Conservation (phyloP, 2,329 filamentous ascomycete genomes). For the Zasmidium citrigriseum region DNA sequence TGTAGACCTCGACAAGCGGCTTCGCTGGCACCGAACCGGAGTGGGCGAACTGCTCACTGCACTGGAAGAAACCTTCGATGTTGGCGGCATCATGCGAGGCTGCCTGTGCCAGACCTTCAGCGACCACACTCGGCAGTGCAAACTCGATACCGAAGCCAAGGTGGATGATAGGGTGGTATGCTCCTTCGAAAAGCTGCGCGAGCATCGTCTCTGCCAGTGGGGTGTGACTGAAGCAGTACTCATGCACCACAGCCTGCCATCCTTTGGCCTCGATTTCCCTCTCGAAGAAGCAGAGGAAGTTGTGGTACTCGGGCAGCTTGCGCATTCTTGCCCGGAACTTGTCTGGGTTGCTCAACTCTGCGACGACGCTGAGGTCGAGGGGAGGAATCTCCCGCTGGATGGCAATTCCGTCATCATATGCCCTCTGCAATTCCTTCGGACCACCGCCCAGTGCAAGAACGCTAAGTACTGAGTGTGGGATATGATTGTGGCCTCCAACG, state of each 20-base stretch:
- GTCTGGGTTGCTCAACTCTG: no score
- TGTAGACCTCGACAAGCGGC: slow-evolving; percentile 61
- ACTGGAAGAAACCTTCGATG: slow-evolving; percentile 54
- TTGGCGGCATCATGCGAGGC: slow-evolving; percentile 69
- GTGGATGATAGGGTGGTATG: slow-evolving; percentile 78
- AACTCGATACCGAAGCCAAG: slow-evolving; percentile 85
- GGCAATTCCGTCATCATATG: no score
- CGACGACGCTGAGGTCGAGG: no score
- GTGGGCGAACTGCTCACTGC: slow-evolving; percentile 52
- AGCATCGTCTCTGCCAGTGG: slow-evolving; percentile 69
- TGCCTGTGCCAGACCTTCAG: slow-evolving; percentile 75
- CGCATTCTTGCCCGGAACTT: no score
- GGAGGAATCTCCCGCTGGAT: no score
- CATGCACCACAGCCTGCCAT: slow-evolving; percentile 62
- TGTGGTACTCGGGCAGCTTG: no score
- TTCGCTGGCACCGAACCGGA: slow-evolving; percentile 33
- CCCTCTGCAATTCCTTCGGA: no score
- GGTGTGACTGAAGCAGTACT: slow-evolving; percentile 69
- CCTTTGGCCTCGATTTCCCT: slow-evolving; percentile 66
- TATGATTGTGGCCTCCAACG: no score
- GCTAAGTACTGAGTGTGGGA: no score
- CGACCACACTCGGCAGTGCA: slow-evolving; percentile 75
- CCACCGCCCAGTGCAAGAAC: no score
- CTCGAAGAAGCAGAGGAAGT: slow-evolving; percentile 78
- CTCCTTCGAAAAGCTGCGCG: slow-evolving; percentile 67